Conservation (phyloP, 352 stramenopile genomes). For the Globisporangium takayamanum region DNA sequence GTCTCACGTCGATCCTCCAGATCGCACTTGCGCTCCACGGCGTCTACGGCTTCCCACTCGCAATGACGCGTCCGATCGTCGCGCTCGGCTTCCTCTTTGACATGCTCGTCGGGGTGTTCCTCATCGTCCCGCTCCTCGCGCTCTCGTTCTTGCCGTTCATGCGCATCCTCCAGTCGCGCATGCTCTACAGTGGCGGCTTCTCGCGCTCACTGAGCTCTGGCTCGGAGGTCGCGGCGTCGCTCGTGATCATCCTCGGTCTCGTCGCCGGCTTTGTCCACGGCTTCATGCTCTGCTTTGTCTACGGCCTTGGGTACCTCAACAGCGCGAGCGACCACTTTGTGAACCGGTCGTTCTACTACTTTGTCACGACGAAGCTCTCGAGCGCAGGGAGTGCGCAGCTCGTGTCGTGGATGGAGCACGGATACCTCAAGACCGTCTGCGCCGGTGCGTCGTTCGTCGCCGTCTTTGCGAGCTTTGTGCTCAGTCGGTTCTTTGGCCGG, state of each 20-base stretch:
- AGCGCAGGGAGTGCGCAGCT: conserved; percentile 29
- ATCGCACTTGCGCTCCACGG: conserved; percentile 68
- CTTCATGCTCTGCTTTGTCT: conserved; percentile 66
- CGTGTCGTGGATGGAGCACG: conserved; percentile 39
- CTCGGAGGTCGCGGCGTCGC: conserved; percentile 74
- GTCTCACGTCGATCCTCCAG: conserved; percentile 66
- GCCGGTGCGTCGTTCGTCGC: conserved; percentile 43
- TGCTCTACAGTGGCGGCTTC: conserved; percentile 87
- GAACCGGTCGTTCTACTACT: conserved; percentile 74
- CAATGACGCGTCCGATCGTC: conserved; percentile 62
- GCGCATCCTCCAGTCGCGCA: conserved; percentile 78
- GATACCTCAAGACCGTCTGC: conserved; percentile 51
- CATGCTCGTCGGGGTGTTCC: conserved; percentile 72
- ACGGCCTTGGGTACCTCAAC: conserved; percentile 72
- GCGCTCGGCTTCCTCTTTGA: conserved; percentile 83
- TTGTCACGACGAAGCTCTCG: conserved; percentile 32
- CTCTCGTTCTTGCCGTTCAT: conserved; percentile 82
- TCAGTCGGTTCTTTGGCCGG: conserved; percentile 56
- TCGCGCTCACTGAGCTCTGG: conserved; percentile 67
- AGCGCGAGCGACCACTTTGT: conserved; percentile 60
- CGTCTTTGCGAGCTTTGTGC: conserved; percentile 38
- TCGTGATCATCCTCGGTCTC: conserved; percentile 74
- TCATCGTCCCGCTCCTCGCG: conserved; percentile 68
- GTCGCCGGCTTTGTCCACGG: conserved; percentile 70
- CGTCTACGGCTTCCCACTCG: conserved; percentile 48